Base-by-base conservation (phyloP, 2,329 filamentous ascomycete species). In the Claviceps fusiformis region DNA sequence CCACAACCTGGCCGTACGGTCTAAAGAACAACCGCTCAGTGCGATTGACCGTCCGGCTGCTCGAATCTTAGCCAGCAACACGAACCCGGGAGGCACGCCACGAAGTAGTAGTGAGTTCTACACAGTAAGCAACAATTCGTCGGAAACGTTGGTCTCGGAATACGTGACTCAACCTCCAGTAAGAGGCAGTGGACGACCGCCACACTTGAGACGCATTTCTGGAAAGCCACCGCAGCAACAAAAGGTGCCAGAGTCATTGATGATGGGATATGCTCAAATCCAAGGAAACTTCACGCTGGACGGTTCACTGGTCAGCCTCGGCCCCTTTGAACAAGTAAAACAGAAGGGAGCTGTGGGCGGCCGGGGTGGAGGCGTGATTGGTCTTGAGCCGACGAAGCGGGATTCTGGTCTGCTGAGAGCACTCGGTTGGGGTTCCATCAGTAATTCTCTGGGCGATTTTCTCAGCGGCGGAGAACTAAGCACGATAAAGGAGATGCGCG, bases 211-310 rank as follows among this genome's bases (percentile, higher is more conserved):
- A 56, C 71, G 73, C 52, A 71, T 70, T 57, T 76, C 78, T 33
- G 72, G 69, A 53, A 63, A 77, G 54, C 64, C 68, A 57, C 68
- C 68, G 56, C 70, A 72, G 58, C 71, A 73, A 50, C 66, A 74
- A 45, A 75, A 72, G 62, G 67, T 75, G 44, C 83, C 88, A 0
- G 91, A 97, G 67, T 85, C 86, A 1, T 73, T 98, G 54, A 95
- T 98, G 83, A 98, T 98, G 93, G 93, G 91, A 0, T 98, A 95
- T 70, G 92, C 89, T 3, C 93, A 98, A 63, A 82, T 97, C 2
- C 87, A 89, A 68, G 93, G 93, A 4, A 91, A 88, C 0, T 98
- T 98, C 62, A 89, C 84, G 0, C 73, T 98, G 7, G 93, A 98
- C 65, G 90, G 90, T 0, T 95, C 93, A 1, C 73, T 98, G 27